Conservation (phyloP, 139 green algal species). For the Nannochloris sp. region DNA sequence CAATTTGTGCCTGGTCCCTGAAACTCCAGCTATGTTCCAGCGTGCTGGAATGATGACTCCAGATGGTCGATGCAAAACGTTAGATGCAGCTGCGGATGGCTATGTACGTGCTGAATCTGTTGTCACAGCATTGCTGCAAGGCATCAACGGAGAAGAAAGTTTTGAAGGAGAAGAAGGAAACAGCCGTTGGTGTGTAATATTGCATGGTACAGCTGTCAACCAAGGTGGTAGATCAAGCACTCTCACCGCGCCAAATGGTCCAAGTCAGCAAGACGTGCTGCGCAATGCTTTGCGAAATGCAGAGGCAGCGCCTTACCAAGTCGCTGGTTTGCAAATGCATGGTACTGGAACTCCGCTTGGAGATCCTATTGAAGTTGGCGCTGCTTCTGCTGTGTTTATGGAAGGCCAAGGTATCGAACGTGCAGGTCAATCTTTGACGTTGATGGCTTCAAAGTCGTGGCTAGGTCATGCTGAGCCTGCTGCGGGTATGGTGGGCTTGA, state of each 20-base stretch:
- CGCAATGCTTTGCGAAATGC: constrained; percentile 30
- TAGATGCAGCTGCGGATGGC: constrained; percentile 74
- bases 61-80: constrained; percentile 82
- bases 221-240: constrained; percentile 76
- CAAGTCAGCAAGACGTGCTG: constrained; percentile 72
- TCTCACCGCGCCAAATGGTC: constrained; percentile 82
- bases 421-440: constrained; percentile 9
- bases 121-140: constrained; percentile 30
- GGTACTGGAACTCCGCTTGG: constrained; percentile 74
- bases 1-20: constrained; percentile 55
- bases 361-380: constrained; percentile 85
- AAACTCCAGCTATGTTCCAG: constrained; percentile 43
- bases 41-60: constrained; percentile 66
- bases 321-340: constrained; percentile 42
- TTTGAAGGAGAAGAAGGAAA: background rate
- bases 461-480: constrained; percentile 79
- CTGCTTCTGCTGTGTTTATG: constrained; percentile 24
- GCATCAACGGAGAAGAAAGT: background rate
- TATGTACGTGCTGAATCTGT: constrained; percentile 61
- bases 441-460: constrained; percentile 59
- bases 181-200: constrained; percentile 13
- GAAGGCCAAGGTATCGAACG: constrained; percentile 1
- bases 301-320: background rate
- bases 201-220: constrained; percentile 34
- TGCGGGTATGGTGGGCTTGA: constrained; percentile 58